Percentiles rank a stretch among this genome's conserved stretches.
phyloP scores from a whole-genome alignment of 2,329 filamentous ascomycete species.

The Neospermospora avenae region DNA sequence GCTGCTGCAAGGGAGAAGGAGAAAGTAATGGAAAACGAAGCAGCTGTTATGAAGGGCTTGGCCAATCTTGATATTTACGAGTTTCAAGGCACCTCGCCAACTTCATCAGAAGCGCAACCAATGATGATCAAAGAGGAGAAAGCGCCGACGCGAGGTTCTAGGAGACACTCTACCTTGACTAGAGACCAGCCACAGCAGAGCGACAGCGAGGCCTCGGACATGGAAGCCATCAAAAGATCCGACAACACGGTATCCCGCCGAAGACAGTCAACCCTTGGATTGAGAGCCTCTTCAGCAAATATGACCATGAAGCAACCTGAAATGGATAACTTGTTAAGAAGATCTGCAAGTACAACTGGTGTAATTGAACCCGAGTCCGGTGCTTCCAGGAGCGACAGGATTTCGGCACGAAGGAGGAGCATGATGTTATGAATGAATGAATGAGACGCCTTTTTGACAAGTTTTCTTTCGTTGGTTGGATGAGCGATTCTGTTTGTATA shows the following conservation, averaged over 20 bases:
- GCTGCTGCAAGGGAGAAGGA: conserved; percentile 29
- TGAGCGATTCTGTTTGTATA: conserved; percentile 21
- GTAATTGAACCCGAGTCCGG: conserved; percentile 15
- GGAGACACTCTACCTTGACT: conserved; percentile 25
- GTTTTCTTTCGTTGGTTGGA: conserved; percentile 21
- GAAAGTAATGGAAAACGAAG: conserved; percentile 18
- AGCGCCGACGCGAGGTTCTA: conserved; percentile 21
- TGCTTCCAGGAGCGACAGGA: conserved; percentile 30
- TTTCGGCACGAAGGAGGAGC: conserved; percentile 33
- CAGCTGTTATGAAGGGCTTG: conserved; percentile 19
- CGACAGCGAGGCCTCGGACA: conserved; percentile 29
- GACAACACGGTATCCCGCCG: conserved; percentile 18
- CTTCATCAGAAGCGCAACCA: conserved; percentile 10
- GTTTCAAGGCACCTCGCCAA: conserved; percentile 27
- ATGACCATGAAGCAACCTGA: conserved; percentile 17
- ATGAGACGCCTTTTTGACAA: conserved; percentile 10
- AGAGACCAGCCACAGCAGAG: conserved; percentile 11
- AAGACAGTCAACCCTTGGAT: conserved; percentile 32
- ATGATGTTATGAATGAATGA: conserved; percentile 36
- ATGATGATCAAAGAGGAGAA: conserved; percentile 21
- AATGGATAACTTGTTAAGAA: conserved; percentile 22
- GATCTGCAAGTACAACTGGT: conserved; percentile 17
- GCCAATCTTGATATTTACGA: conserved; percentile 33
- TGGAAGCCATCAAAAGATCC: conserved; percentile 20
- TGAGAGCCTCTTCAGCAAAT: conserved; percentile 18